These are phyloP conservation scores for Kwoniella heveanensis DNA, from an alignment of 768 basidiomycete genomes.

Conservation along the genomic window DNA sequence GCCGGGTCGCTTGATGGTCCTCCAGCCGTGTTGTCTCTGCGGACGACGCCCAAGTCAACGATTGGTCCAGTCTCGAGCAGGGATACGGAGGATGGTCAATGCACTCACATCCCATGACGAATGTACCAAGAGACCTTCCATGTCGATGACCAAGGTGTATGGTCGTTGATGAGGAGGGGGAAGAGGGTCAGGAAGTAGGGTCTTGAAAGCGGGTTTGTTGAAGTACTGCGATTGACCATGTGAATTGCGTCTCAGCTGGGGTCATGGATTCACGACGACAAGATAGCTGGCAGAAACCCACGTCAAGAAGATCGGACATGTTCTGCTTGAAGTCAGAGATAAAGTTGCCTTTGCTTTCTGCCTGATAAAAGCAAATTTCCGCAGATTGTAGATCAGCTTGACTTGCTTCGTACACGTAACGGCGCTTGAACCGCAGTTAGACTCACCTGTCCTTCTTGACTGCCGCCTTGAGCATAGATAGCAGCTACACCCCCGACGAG, in stretches of 20 bases:
- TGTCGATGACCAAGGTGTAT: conserved; percentile 84
- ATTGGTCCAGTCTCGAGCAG: no score
- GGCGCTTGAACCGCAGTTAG: not conserved
- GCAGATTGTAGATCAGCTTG: not conserved
- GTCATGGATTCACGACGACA: conserved; percentile 41
- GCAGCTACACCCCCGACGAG: conserved; percentile 64
- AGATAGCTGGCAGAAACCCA: not conserved
- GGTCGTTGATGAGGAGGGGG: conserved; percentile 82
- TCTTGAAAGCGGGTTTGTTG: conserved; percentile 89
- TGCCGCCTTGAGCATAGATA: conserved; percentile 63
- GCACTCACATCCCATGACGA: conserved; percentile 96
- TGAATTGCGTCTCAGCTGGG: conserved; percentile 15
- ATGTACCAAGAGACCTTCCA: conserved; percentile 88
- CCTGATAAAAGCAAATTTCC: not conserved
- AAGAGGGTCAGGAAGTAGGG: conserved; percentile 82
- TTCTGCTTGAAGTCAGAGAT: conserved; percentile 33
- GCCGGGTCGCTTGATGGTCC: conserved; percentile 95
- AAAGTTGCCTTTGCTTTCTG: conserved; percentile 3
- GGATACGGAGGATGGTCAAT: not conserved
- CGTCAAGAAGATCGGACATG: conserved; percentile 19
- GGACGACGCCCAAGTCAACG: conserved; percentile 4
- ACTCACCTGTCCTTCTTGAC: conserved; percentile 67
- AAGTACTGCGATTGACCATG: conserved; percentile 65
- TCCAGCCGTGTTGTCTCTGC: conserved; percentile 90
- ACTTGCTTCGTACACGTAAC: not conserved